A percentile compares a stretch with the other conserved stretches of the same genome.
Conservation (phyloP, 805 yeast species). For the Ogataea populi-albae region DNA sequence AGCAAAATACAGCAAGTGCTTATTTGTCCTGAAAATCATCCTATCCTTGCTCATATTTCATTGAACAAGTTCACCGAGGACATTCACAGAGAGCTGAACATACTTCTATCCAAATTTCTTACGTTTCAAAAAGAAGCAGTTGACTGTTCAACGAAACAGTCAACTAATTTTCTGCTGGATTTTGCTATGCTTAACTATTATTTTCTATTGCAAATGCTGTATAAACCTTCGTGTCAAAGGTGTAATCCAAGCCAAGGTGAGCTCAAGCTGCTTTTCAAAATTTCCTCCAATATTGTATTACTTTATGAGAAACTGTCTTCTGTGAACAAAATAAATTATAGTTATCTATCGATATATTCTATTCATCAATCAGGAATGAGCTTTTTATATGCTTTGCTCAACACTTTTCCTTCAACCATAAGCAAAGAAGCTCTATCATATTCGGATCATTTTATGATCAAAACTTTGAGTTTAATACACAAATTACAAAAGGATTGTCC, state of each 20-base stretch:
- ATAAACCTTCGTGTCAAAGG: conserved; percentile 14
- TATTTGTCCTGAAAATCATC: conserved; percentile 1
- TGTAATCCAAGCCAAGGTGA: conserved; percentile 8
- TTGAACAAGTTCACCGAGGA: conserved; percentile 2
- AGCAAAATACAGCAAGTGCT: conserved; percentile 13
- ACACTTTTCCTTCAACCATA: conserved; percentile 9
- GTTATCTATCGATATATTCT: conserved; percentile 16
- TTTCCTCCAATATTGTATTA: conserved; percentile 10
- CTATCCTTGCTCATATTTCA: conserved; percentile 2
- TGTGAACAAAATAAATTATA: conserved; percentile 13
- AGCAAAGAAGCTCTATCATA: conserved; percentile 4
- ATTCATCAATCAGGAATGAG: conserved; percentile 19
- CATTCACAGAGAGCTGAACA: conserved; percentile 9
- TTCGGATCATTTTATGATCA: conserved; percentile 5
- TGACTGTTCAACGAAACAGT: background rate
- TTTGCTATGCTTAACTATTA: conserved; percentile 5
- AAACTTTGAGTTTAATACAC: conserved; percentile 4
- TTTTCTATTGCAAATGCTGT: conserved; percentile 10
- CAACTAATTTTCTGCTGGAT: conserved; percentile 1
- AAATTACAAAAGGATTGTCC: conserved; percentile 11
- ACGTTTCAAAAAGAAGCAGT: background rate
- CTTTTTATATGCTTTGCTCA: conserved; percentile 15
- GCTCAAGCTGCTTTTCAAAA: conserved; percentile 11
- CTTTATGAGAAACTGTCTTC: conserved; percentile 11
- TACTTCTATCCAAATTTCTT: conserved; percentile 5